phyloP scores from a whole-genome alignment of 2,329 filamentous ascomycete species.

The Fusarium continuum region DNA sequence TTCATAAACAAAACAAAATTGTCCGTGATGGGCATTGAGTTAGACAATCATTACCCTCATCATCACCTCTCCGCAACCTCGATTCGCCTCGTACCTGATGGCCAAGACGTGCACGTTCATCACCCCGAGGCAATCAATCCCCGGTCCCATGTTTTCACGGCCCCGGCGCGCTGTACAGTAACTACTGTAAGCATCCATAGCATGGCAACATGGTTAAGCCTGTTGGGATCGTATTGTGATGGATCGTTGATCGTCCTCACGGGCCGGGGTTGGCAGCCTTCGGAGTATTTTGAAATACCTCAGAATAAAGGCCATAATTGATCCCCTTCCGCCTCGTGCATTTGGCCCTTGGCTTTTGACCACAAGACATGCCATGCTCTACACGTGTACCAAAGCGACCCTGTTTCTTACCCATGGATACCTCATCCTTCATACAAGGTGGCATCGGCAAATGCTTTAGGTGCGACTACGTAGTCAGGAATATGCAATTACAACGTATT shows the following conservation, averaged over 20 bases:
- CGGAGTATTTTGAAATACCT: slow-evolving; percentile 38
- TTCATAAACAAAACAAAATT: not conserved
- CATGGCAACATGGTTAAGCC: slow-evolving; percentile 17
- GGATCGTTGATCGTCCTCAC: slow-evolving; percentile 23
- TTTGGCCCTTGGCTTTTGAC: slow-evolving; percentile 11
- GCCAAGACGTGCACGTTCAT: slow-evolving; percentile 19
- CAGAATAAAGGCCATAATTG: not conserved
- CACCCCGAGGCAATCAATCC: slow-evolving; percentile 20
- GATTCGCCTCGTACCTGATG: slow-evolving; percentile 24
- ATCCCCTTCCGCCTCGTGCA: slow-evolving; percentile 13
- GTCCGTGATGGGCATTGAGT: not conserved
- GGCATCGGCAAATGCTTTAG: slow-evolving; percentile 10
- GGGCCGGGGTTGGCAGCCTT: slow-evolving; percentile 26
- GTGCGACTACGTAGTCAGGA: slow-evolving; percentile 3
- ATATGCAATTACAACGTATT: slow-evolving; percentile 33
- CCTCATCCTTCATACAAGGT: slow-evolving; percentile 13
- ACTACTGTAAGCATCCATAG: not conserved
- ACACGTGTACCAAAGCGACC: slow-evolving; percentile 2
- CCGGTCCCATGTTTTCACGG: slow-evolving; percentile 11
- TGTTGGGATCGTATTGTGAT: slow-evolving; percentile 15
- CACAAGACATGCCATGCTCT: slow-evolving; percentile 12
- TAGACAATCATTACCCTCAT: slow-evolving; percentile 14
- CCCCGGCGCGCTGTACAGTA: slow-evolving; percentile 15
- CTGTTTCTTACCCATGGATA: slow-evolving; percentile 16
- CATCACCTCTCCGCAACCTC: slow-evolving; percentile 5